Base-by-base conservation (phyloP, 495 filamentous ascomycete genomes). In the Astrocystis sublimbata region DNA sequence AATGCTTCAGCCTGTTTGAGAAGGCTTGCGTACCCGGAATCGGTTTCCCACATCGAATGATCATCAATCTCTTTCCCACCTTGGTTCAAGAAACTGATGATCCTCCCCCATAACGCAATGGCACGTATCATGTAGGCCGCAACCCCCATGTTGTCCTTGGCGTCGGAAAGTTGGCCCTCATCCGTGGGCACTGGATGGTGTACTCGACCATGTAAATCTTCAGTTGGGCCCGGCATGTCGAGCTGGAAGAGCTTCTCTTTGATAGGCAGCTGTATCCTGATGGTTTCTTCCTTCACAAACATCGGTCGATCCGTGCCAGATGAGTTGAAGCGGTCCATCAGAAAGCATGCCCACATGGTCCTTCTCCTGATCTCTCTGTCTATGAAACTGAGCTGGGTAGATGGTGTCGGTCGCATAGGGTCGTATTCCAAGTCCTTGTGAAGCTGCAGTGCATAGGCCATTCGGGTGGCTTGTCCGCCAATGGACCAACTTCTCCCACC, bases 251-350 rank as follows among this genome's bases (percentile, higher is more conserved):
- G 88, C 51, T 87, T 85, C 76, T 98, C 94, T 66, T 90, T 91
- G 60, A 96, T 91, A 0, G 94, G 94, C 40, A 98, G 80, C 68
- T 93, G 93, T 12, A 96, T 89, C 67, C 92, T 89, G 53, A 98
- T 81, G 56, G 89, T 89, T 58, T 90, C 89, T 73, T 97, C 93
- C 65, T 91, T 87, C 35, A 93, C 89, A 68, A 96, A 93, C n/a
- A 89, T 89, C 51, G 94, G 94, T 54, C 94, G 85, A 67, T 97
- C 92, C 28, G 93, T 97, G 13, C 94, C 94, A 3, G 93, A 97
- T 3, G 93, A 96, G 74, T 92, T 97, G 76, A 97, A 97, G 0
- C 93, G 87, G 73, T 98, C 94, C 94, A 98, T 97, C 62, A 96
- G 70, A 68, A 93, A 97, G 71, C 92, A 97, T 23, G 92, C 90